These are phyloP conservation scores for Alternaria infectoria DNA, from an alignment of 2,329 filamentous ascomycete genomes.

Conservation along the genomic window DNA sequence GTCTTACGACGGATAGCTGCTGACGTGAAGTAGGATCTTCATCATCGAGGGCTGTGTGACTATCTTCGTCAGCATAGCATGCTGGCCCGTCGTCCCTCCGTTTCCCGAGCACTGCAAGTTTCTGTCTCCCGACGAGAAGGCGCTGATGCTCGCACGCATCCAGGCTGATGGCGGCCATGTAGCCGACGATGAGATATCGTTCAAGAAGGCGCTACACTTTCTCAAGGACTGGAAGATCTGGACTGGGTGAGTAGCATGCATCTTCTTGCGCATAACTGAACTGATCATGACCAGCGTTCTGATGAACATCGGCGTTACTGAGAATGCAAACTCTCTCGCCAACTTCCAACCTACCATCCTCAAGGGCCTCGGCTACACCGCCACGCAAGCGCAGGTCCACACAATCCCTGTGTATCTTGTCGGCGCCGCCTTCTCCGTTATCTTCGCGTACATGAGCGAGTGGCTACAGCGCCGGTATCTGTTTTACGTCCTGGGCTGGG, in stretches of 20 bases:
- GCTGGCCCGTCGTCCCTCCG: slow-evolving; percentile 59
- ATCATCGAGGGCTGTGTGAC: slow-evolving; percentile 66
- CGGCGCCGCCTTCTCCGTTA: slow-evolving; percentile 37
- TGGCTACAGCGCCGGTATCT: slow-evolving; percentile 34
- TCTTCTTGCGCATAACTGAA: neutral
- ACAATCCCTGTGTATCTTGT: slow-evolving; percentile 46
- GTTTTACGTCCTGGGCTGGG: slow-evolving; percentile 39
- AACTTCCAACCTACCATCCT: slow-evolving; percentile 47
- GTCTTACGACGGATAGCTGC: neutral
- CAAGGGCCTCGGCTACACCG: slow-evolving; percentile 43
- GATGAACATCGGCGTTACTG: slow-evolving; percentile 38
- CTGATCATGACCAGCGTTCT: slow-evolving; percentile 20
- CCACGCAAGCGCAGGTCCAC: slow-evolving; percentile 42
- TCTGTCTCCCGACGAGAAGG: slow-evolving; percentile 57
- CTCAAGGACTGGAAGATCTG: slow-evolving; percentile 64
- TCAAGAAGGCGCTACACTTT: slow-evolving; percentile 51
- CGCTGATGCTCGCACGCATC: slow-evolving; percentile 60
- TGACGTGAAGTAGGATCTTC: slow-evolving; percentile 55
- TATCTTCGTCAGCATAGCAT: slow-evolving; percentile 53
- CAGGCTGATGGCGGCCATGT: slow-evolving; percentile 55
- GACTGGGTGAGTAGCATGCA: slow-evolving; percentile 53
- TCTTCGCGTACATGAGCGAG: slow-evolving; percentile 39
- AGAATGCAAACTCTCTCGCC: slow-evolving; percentile 42
- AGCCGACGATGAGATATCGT: slow-evolving; percentile 53
- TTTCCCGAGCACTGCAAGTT: slow-evolving; percentile 58